Evolutionary conservation across 257 asterid genomes (phyloP).

Genomic region (Echites panduratus): DNA sequence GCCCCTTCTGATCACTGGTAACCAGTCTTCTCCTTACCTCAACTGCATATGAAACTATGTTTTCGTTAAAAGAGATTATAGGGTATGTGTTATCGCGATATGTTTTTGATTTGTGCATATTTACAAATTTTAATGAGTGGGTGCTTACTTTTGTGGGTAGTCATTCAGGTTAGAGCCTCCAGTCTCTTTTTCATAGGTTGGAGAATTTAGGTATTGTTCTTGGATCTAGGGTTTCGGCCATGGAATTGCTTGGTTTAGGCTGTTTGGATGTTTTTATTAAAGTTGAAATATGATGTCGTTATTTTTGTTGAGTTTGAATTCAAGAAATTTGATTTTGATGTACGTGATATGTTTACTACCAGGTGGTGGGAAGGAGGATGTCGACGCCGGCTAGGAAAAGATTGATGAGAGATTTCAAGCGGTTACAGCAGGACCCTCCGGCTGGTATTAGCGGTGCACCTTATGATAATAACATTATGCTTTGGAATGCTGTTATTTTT

Average conservation of each 20-base stretch:
- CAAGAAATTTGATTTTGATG: not conserved
- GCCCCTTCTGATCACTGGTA: constrained; percentile 8
- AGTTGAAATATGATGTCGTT: not conserved
- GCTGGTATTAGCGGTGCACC: constrained; percentile 98
- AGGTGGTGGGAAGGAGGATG: constrained; percentile 49
- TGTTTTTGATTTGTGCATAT: not conserved
- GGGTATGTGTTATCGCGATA: not conserved
- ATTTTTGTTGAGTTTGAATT: not conserved
- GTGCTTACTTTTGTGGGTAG: not conserved
- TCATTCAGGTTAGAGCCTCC: not conserved
- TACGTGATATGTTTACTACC: not conserved
- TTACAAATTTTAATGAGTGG: not conserved
- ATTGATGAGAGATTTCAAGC: constrained; percentile 91
- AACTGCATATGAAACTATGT: not conserved
- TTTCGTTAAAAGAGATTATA: not conserved
- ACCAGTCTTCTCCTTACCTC: not conserved
- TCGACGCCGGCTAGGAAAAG: constrained; percentile 89
- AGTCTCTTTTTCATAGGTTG: not conserved
- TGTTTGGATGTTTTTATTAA: not conserved
- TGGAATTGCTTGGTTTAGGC: not conserved
- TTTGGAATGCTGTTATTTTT: constrained; percentile 90
- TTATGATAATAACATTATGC: constrained; percentile 80
- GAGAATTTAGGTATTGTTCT: not conserved
- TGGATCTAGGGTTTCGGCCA: constrained; percentile 23
- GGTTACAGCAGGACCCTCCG: constrained; percentile 93